phyloP scores from a whole-genome alignment of 768 basidiomycete genomes.

The Leucosporidium scottii region DNA sequence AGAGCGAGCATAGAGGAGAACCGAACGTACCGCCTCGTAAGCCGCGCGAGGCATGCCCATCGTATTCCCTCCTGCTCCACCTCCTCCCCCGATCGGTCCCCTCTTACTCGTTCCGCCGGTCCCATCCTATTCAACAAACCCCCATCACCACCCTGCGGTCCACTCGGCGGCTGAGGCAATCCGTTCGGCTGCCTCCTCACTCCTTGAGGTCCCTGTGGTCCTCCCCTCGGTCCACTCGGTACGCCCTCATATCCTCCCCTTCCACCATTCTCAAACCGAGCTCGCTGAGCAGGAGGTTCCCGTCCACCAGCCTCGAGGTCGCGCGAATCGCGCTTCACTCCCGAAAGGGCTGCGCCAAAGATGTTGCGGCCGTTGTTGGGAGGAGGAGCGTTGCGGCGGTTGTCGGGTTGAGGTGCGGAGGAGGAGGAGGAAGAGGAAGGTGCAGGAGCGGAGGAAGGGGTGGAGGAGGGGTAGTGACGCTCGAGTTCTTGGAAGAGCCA shows the following conservation, averaged over 20 bases:
- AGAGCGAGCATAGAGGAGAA: too few species aligned
- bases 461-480: constrained; percentile 34
- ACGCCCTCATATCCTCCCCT: constrained; percentile 14
- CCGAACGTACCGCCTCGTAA: constrained; percentile 20
- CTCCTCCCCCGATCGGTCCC: not conserved
- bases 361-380: not conserved
- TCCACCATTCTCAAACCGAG: constrained; percentile 8
- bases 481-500: constrained; percentile 75
- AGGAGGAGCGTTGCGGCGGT: not conserved
- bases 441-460: constrained; percentile 38
- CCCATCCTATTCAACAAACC: constrained; percentile 24
- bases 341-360: constrained; percentile 33
- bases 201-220: not conserved
- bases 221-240: constrained; percentile 11
- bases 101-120: constrained; percentile 1
- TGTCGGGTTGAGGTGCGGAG: not conserved
- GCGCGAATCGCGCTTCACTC: constrained; percentile 32
- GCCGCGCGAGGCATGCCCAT: constrained; percentile 21
- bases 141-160: too few species aligned
- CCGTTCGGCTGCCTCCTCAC: constrained; percentile 2
- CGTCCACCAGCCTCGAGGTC: constrained; percentile 3
- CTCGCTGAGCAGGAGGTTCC: not conserved
- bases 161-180: too few species aligned
- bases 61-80: constrained; percentile 15
- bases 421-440: constrained; percentile 24